These are phyloP conservation scores for Lycium barbarum DNA, from an alignment of 257 asterid genomes.

Conservation along the genomic window DNA sequence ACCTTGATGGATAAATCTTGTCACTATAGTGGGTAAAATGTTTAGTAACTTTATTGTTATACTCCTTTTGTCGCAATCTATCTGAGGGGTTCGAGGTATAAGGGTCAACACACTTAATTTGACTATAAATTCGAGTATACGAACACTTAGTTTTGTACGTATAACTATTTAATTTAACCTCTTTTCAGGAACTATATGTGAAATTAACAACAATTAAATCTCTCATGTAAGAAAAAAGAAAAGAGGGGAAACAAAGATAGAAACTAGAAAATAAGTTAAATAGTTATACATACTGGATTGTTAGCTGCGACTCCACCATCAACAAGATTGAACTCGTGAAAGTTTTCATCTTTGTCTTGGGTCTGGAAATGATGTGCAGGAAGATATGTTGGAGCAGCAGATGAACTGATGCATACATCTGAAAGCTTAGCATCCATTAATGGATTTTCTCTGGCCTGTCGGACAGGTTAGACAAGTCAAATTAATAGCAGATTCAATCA, in stretches of 20 bases:
- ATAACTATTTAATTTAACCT: no score
- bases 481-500: not conserved
- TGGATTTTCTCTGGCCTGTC: conserved; percentile 49
- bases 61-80: no score
- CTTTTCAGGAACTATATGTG: not conserved
- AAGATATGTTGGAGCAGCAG: conserved; percentile 68
- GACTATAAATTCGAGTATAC: no score
- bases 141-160: no score
- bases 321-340: conserved; percentile 57
- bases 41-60: not conserved
- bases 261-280: not conserved
- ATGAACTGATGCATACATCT: conserved; percentile 68
- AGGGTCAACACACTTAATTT: no score
- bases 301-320: conserved; percentile 73
- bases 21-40: not conserved
- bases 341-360: conserved; percentile 35
- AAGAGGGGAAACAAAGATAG: not conserved
- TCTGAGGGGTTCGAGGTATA: no score
- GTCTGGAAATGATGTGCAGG: conserved; percentile 60
- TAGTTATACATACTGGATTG: conserved; percentile 57
- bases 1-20: not conserved
- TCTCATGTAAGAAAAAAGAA: not conserved
- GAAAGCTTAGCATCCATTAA: conserved; percentile 57
- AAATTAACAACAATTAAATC: not conserved
- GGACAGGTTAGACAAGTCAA: not conserved